Evolutionary conservation across 2,329 filamentous ascomycete species (phyloP).

Genomic region (Coleophoma cylindrospora): DNA sequence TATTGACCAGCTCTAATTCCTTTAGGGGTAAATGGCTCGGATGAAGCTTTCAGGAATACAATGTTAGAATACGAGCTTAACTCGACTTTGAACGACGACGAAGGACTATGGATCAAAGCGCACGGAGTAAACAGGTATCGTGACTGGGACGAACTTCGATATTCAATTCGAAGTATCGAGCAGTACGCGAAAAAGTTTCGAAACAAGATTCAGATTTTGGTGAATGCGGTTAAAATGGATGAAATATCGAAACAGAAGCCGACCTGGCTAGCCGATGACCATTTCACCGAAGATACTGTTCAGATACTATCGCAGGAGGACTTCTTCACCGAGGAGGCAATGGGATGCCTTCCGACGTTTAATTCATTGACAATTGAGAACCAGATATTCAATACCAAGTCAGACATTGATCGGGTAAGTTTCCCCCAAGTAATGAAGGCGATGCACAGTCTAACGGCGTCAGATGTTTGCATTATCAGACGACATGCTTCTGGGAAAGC

Average conservation of each 20-base stretch:
- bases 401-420: slow-evolving; percentile 26
- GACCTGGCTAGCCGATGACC: slow-evolving; percentile 30
- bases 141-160: slow-evolving; percentile 38
- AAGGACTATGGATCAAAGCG: slow-evolving; percentile 34
- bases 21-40: slow-evolving; percentile 35
- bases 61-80: slow-evolving; percentile 33
- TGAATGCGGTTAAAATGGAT: slow-evolving; percentile 30
- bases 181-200: slow-evolving; percentile 32
- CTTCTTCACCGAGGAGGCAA: slow-evolving; percentile 32
- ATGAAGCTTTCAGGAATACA: slow-evolving; percentile 29
- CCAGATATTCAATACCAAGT: slow-evolving; percentile 36
- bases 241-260: slow-evolving; percentile 29
- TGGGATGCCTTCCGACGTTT: slow-evolving; percentile 35
- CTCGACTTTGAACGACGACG: slow-evolving; percentile 33
- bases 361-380: slow-evolving; percentile 38
- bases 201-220: slow-evolving; percentile 38
- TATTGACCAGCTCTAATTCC: no score
- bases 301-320: slow-evolving; percentile 36
- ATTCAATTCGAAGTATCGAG: slow-evolving; percentile 36
- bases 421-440: not conserved
- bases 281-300: slow-evolving; percentile 23
- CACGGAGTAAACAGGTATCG: slow-evolving; percentile 38
- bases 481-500: slow-evolving; percentile 37
- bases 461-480: slow-evolving; percentile 37
- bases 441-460: not conserved